phyloP scores from a whole-genome alignment of 2,329 filamentous ascomycete genomes.

The Aureobasidium vineae region DNA sequence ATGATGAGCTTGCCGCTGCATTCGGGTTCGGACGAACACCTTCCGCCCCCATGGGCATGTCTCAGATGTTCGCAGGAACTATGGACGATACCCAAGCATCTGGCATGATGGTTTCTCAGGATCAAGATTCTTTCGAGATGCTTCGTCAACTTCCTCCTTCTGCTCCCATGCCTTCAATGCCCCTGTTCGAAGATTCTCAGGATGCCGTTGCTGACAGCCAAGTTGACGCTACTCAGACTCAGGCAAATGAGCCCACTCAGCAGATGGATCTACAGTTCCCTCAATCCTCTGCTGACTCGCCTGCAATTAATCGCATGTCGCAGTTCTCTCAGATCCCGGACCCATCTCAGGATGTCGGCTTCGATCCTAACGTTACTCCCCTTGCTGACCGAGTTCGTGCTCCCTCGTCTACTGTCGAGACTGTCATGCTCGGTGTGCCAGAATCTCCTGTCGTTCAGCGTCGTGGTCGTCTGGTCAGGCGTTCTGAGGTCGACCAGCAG shows the following conservation, averaged over 20 bases:
- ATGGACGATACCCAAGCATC: slow-evolving; percentile 59
- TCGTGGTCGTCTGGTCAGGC: slow-evolving; percentile 53
- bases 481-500: slow-evolving; percentile 45
- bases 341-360: slow-evolving; percentile 77
- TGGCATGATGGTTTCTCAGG: slow-evolving; percentile 29
- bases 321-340: slow-evolving; percentile 70
- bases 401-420: slow-evolving; percentile 67
- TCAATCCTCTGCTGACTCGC: slow-evolving; percentile 32
- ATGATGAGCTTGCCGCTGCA: slow-evolving; percentile 35
- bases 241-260: slow-evolving; percentile 33
- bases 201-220: slow-evolving; percentile 36
- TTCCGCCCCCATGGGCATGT: slow-evolving; percentile 63
- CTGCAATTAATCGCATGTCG: slow-evolving; percentile 43
- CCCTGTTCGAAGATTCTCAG: slow-evolving; percentile 39
- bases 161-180: slow-evolving; percentile 34
- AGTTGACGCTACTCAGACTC: slow-evolving; percentile 25
- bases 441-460: slow-evolving; percentile 62
- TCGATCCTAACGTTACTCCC: slow-evolving; percentile 62
- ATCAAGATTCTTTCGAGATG: slow-evolving; percentile 49
- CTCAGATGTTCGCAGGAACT: slow-evolving; percentile 87
- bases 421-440: slow-evolving; percentile 57
- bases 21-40: slow-evolving; percentile 41
- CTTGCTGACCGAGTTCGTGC: slow-evolving; percentile 50
- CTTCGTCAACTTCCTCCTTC: slow-evolving; percentile 38
- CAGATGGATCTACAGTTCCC: slow-evolving; percentile 41